Base-by-base conservation (phyloP, 768 basidiomycete genomes). In the Boletus pseudo-olivaceus region DNA sequence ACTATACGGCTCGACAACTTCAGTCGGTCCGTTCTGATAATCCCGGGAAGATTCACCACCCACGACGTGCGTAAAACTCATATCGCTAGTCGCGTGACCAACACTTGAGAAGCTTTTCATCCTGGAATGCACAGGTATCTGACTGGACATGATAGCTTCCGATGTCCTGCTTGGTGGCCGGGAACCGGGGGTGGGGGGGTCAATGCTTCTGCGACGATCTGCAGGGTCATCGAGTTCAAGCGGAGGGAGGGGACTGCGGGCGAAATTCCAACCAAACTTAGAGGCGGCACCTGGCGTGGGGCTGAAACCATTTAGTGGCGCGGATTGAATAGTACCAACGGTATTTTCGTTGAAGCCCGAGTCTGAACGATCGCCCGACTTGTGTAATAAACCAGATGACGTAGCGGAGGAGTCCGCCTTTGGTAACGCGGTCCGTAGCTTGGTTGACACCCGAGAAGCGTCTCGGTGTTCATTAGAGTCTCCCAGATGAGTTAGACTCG, bases 111-210 rank as follows among this genome's bases (percentile, higher is more conserved):
- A 62, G 6, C 51, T 57, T 60, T 76, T 77, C 47, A 67, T 60
- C 19, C 74, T 71, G 17, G 78, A 71, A 23, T 71, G 71, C 5
- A 79, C 70, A 14, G 81, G 80, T 49, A 82, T 79, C 30, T 74
- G 71, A 49, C 79, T 80, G 8, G 68, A 56, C 17, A 53, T 50
- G 42, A 54, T 49, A 15, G 57, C 48, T 19, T 63, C 65, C 6
- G 72, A 64, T 27, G 55, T 43, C 26, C 64, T 62, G 52, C 64
- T 67, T 1, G 64, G 56, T 48, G 72, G 58, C 11, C 62, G 60
- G 43, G 67, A 53, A 56, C 55, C 56, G 33, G 62, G 61, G 4
- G 61, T 56, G 19, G 70, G 70, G 3, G 74, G 64, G 1, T 60
- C 62, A 27, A 56, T 57, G 34, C 49, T 54, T 46, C 53, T 57